Evolutionary conservation across 2,329 filamentous ascomycete species (phyloP), one percentile per base, ranked within the genome.

Genomic region (Fusarium sp.): DNA sequence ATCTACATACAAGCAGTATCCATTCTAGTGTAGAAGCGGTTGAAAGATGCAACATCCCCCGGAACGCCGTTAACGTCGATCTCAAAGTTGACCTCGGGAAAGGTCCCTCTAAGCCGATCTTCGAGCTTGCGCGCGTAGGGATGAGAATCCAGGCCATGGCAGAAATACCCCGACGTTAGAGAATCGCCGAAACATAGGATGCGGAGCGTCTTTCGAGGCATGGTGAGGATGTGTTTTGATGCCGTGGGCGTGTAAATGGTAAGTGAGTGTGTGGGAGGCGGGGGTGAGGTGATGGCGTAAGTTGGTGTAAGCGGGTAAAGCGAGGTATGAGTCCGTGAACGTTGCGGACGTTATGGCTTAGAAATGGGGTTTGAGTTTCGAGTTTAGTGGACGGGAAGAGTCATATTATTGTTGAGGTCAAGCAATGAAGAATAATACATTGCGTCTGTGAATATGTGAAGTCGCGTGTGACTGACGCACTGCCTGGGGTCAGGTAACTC

Each of bases 151-250:
- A 77, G 50, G 20, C 84, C 86, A 45, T 68, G 77, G 59, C 66
- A 52, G 30, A 81, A 79, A 74, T 80, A 89, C 41, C 89, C 89
- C 14, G 81, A 82, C 7, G 89, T 90, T 45, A 91, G 83, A 39
- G 87, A 89, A 81, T 90, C 83, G 75, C 88, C 88, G 76, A 90
- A 87, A 80, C 88, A 90, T 62, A 90, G 83, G 72, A 90, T 84
- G 71, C 83, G 81, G 28, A 88, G 79, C 30, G 78, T 75, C 54
- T 73, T 74, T 67, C 63, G 72, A 28, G 74, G 48, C 76, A 78
- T 78, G 50, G 20, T 56, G 56, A 47, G 9, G 24, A 20, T 14
- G 28, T 35, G 28, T 28, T 51, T 32, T 19, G 43, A 20, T 46
- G 39, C 13, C 45, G 32, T 46, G 40, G 48, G 43, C n/a, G 19